phyloP scores from a whole-genome alignment of 305 asterid species.

The Plantago rigida region DNA sequence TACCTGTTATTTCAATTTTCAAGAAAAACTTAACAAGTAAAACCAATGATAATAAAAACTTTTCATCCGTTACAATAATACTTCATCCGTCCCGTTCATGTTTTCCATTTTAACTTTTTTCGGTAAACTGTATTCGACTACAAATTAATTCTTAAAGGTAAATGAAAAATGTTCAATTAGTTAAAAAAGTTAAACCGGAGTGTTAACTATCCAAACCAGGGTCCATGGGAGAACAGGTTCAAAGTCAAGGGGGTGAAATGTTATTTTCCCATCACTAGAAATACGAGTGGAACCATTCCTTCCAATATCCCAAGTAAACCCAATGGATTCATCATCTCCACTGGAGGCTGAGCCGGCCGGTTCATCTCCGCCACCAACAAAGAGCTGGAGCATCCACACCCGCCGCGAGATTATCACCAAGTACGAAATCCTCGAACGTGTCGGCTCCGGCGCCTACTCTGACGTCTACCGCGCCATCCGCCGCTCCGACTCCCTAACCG shows the following conservation, averaged over 20 bases:
- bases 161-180: too few species aligned
- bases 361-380: slow-evolving; percentile 33
- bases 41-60: too few species aligned
- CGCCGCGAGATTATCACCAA: slow-evolving; percentile 66
- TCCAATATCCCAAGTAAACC: background rate
- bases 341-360: background rate
- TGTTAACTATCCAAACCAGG: background rate
- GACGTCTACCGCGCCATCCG: slow-evolving; percentile 84
- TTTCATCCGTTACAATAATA: too few species aligned
- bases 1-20: too few species aligned
- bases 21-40: too few species aligned
- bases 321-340: background rate
- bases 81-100: too few species aligned
- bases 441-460: slow-evolving; percentile 93
- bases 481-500: slow-evolving; percentile 54
- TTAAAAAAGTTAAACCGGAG: too few species aligned
- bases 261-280: background rate
- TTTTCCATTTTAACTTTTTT: too few species aligned
- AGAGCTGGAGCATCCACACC: slow-evolving; percentile 97
- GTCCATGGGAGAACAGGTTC: too few species aligned
- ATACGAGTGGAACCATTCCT: background rate
- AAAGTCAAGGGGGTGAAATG: background rate
- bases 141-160: too few species aligned
- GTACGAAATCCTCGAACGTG: slow-evolving; percentile 60
- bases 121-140: too few species aligned